phyloP scores from a whole-genome alignment of 805 yeast species.

The Wickerhamomyces queroliae region DNA sequence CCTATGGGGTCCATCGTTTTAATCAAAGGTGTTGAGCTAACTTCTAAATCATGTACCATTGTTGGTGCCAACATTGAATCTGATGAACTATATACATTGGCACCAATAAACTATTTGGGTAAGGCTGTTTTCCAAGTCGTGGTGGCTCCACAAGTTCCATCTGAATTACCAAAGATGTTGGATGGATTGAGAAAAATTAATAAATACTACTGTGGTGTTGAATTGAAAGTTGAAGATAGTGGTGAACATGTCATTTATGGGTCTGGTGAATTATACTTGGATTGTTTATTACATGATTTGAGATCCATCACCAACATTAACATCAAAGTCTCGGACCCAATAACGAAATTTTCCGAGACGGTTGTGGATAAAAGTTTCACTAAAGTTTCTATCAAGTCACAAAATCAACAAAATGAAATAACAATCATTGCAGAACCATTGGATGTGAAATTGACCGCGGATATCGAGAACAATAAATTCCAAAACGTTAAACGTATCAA shows the following conservation, averaged over 20 bases:
- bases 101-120: slow-evolving; percentile 37
- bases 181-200: slow-evolving; percentile 62
- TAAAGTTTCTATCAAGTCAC: slow-evolving; percentile 55
- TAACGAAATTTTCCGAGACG: slow-evolving; percentile 76
- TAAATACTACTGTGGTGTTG: slow-evolving; percentile 59
- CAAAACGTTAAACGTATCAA: slow-evolving; percentile 37
- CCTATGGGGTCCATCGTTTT: slow-evolving; percentile 66
- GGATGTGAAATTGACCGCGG: slow-evolving; percentile 45
- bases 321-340: slow-evolving; percentile 81
- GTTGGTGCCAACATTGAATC: slow-evolving; percentile 22
- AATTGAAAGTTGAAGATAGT: slow-evolving; percentile 75
- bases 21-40: slow-evolving; percentile 56
- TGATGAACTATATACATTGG: slow-evolving; percentile 26
- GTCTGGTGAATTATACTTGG: slow-evolving; percentile 84
- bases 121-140: slow-evolving; percentile 74
- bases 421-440: slow-evolving; percentile 77
- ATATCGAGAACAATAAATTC: slow-evolving; percentile 47
- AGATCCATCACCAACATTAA: slow-evolving; percentile 55
- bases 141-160: slow-evolving; percentile 74
- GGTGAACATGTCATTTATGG: slow-evolving; percentile 82
- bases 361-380: slow-evolving; percentile 60
- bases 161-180: slow-evolving; percentile 67
- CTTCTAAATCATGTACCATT: slow-evolving; percentile 60
- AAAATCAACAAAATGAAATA: slow-evolving; percentile 47
- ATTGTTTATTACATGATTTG: slow-evolving; percentile 74